A percentile compares a stretch with the other conserved stretches of the same genome.
These are phyloP conservation scores for Inonotus obliquus DNA, from an alignment of 1,284 basidiomycete species.

Conservation along the genomic window DNA sequence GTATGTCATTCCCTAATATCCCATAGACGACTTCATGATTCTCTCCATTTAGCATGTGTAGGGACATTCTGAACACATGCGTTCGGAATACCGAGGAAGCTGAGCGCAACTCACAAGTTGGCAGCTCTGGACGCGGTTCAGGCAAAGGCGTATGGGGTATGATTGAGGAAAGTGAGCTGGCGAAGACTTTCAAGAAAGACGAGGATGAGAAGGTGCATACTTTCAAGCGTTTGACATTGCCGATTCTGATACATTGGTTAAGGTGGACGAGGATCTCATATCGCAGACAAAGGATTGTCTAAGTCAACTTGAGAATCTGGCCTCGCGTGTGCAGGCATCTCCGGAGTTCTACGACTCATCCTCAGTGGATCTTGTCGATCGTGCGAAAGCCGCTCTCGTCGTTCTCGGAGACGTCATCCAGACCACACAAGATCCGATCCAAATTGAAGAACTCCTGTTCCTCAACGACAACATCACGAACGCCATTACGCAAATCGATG, in stretches of 20 bases:
- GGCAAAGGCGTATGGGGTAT: conserved; percentile 73
- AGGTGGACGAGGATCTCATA: conserved; percentile 51
- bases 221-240: not conserved
- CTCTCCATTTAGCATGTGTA: conserved; percentile 49
- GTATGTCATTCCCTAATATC: conserved; percentile 32
- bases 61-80: conserved; percentile 78
- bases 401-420: conserved; percentile 58
- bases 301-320: conserved; percentile 44
- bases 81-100: conserved; percentile 89
- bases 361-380: conserved; percentile 38
- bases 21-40: not conserved
- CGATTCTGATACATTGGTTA: not conserved
- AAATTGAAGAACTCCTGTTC: conserved; percentile 60
- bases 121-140: conserved; percentile 32
- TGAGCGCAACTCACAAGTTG: conserved; percentile 41
- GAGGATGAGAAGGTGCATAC: conserved; percentile 53
- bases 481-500: conserved; percentile 41
- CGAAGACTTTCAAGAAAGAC: conserved; percentile 57
- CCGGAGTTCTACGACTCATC: conserved; percentile 23
- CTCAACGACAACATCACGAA: conserved; percentile 69
- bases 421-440: conserved; percentile 49
- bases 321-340: conserved; percentile 35
- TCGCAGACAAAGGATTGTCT: conserved; percentile 47
- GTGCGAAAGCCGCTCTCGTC: conserved; percentile 48
- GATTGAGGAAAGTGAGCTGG: conserved; percentile 78